Evolutionary conservation across 805 yeast genomes (phyloP), one percentile per base, ranked within the genome.

Genomic region (Suhomyces emberorum): DNA sequence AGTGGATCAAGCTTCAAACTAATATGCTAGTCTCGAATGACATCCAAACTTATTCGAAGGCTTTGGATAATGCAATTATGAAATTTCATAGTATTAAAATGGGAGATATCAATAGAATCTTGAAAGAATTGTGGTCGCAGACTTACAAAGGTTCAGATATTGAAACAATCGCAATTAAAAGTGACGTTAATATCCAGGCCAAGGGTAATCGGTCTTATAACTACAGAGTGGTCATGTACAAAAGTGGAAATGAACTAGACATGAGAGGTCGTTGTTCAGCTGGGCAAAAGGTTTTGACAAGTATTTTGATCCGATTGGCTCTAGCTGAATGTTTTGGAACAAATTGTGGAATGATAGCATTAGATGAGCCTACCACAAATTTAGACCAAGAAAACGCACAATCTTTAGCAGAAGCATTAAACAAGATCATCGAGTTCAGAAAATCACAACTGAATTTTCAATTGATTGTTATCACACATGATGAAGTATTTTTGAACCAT

Each of bases 211-310:
- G 95, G 39, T 77, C 93, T 1, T 91, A 89, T 57, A 89, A 91
- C 55, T 91, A 91, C 54, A 70, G 97, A 25, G 97, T 93, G 14
- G 95, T 89, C 15, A 93, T 93, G 98, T 80, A 81, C 41, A 93
- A 93, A 56, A 87, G 84, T 51, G 91, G 85, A 41, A 84, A 81
- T 1, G 98, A 93, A 57, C 65, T 93, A 32, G 99, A 93, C 55
- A 93, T 93, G 99, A 75, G 99, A 43, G 99, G 98, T 0, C 67
- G 98, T 39, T 93, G 99, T 57, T 87, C 96, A 1, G 98, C 98
- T 0, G 99, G 99, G 0, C 99, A 93, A 59, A 87, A 88, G 52
- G 97, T 93, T 4, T 62, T 93, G 30, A 96, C 98, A 0, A 83
- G 95, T 26, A 89, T 93, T 32, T 79, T 93, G 21, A 91, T 93